Evolutionary conservation across 306 rosid species (phyloP).

Genomic region (Medicago lupulina): DNA sequence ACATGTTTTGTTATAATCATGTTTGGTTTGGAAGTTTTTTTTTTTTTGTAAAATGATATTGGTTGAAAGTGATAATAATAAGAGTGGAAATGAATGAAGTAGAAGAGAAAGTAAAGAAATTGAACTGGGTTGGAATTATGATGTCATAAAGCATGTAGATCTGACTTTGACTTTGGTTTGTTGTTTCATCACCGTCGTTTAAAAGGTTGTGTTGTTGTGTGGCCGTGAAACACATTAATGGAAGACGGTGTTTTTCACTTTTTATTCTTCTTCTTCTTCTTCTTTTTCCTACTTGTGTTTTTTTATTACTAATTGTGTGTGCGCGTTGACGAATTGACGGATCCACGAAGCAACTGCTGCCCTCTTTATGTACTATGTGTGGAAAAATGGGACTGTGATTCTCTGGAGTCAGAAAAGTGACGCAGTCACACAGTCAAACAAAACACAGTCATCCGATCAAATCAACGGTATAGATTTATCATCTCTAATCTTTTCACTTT

Average conservation of each 20-base stretch:
- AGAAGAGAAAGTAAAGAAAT: neutral
- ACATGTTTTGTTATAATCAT: slow-evolving; percentile 50
- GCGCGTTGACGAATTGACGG: slow-evolving; percentile 47
- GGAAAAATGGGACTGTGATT: no score
- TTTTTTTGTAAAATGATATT: neutral
- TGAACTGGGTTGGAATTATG: neutral
- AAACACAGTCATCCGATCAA: no score
- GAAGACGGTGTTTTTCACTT: neutral
- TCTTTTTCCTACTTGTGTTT: neutral
- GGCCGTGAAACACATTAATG: slow-evolving; percentile 38
- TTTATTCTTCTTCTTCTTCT: neutral
- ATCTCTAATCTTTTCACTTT: no score
- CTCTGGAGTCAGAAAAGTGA: no score
- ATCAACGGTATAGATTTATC: no score
- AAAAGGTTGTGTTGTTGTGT: neutral
- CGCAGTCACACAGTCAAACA: no score
- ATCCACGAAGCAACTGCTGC: slow-evolving; percentile 38
- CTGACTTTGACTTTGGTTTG: slow-evolving; percentile 53
- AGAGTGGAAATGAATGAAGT: slow-evolving; percentile 2
- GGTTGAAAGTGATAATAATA: neutral
- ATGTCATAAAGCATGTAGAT: slow-evolving; percentile 28
- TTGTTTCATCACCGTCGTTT: neutral
- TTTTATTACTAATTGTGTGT: neutral
- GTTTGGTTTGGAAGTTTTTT: slow-evolving; percentile 18
- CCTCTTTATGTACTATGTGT: neutral